Conservation (phyloP, 306 rosid species). For the Sesbania bispinosa region DNA sequence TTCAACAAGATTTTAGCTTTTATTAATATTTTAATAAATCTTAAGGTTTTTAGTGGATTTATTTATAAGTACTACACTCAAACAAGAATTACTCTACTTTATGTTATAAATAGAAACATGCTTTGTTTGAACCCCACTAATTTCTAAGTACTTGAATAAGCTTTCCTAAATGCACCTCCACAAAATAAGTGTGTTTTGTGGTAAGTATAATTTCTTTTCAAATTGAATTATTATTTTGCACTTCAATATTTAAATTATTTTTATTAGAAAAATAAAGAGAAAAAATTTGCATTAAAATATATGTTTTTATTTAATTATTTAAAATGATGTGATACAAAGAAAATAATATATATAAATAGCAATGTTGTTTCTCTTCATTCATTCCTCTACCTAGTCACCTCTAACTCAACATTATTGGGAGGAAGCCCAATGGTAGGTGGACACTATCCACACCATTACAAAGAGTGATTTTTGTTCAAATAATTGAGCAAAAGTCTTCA, state of each 20-base stretch:
- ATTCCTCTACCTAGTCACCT: background rate
- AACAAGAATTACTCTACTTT: too few relatives aligned
- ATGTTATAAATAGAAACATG: too few relatives aligned
- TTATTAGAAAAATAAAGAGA: background rate
- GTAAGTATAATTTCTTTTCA: background rate
- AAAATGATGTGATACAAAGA: background rate
- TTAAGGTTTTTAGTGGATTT: too few relatives aligned
- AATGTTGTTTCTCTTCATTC: background rate
- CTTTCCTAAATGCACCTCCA: background rate
- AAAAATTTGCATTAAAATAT: background rate
- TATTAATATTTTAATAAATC: too few relatives aligned
- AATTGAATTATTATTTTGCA: too few relatives aligned
- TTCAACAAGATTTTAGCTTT: too few relatives aligned
- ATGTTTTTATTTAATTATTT: background rate
- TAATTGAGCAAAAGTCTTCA: constrained; percentile 22
- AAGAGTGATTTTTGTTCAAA: constrained; percentile 31
- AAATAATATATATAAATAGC: background rate
- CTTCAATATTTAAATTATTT: too few relatives aligned
- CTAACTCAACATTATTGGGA: constrained; percentile 11
- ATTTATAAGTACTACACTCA: too few relatives aligned
- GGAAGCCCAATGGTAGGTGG: constrained; percentile 32
- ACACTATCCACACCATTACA: constrained; percentile 28
- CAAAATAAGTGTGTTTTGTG: constrained; percentile 1
- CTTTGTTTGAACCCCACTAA: background rate
- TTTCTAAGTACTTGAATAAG: background rate